Percentiles rank a stretch among this genome's conserved stretches.
Evolutionary conservation across 1,284 basidiomycete species (phyloP).

Genomic region (Ustilago xerochloae): DNA sequence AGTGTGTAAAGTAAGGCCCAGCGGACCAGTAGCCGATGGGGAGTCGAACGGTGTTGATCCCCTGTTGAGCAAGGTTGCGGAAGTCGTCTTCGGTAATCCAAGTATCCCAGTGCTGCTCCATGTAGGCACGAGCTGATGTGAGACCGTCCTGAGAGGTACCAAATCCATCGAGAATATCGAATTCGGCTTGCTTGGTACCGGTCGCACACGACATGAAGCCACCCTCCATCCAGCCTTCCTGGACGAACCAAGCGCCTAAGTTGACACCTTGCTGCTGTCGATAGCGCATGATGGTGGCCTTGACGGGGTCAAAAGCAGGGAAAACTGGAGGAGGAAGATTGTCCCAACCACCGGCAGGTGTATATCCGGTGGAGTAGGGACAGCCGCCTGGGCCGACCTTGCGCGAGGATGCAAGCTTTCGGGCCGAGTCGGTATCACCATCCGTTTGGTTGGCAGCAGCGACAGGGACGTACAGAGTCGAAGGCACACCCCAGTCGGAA

Average conservation of each 20-base stretch:
- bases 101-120: constrained; percentile 83
- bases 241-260: constrained; percentile 73
- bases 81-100: constrained; percentile 75
- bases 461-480: constrained; percentile 53
- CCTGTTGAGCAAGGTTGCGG: constrained; percentile 62
- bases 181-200: constrained; percentile 72
- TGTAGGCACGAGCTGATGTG: constrained; percentile 69
- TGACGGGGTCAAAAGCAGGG: constrained; percentile 58
- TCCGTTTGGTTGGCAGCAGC: constrained; percentile 22
- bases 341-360: constrained; percentile 55
- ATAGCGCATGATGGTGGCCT: constrained; percentile 63
- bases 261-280: constrained; percentile 64
- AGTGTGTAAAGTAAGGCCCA: constrained; percentile 69
- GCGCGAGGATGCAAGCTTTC: constrained; percentile 31
- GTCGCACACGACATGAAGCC: constrained; percentile 77
- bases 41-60: constrained; percentile 69
- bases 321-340: constrained; percentile 53
- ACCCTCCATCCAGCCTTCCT: constrained; percentile 82
- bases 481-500: constrained; percentile 56
- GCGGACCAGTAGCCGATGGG: constrained; percentile 69
- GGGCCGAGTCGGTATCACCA: constrained; percentile 9
- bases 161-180: constrained; percentile 70
- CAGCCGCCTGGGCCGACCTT: constrained; percentile 62
- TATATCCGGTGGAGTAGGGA: constrained; percentile 55
- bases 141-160: constrained; percentile 72